Base-by-base conservation (phyloP, 2,329 filamentous ascomycete species). In the Dothistroma septosporum region DNA sequence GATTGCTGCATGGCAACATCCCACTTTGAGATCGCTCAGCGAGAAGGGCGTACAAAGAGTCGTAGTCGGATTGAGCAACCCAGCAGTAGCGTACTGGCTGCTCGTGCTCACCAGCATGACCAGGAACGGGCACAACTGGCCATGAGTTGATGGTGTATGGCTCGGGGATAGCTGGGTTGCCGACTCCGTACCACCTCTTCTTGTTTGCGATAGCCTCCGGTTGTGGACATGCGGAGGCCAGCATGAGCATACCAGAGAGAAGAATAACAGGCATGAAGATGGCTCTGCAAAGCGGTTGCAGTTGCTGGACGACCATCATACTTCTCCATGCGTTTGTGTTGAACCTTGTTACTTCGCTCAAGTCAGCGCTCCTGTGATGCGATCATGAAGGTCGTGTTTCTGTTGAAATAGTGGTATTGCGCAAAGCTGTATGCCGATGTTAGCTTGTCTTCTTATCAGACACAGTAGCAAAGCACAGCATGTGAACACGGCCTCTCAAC, bases 21-120 rank as follows among this genome's bases (percentile, higher is more conserved):
- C 52, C 52, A 54, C 16, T 54, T 54, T n/a, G 21, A 21, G 14
- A 54, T 41, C 32, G 52, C 52, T 54, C 31, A 4, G 31, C 32
- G 52, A 54, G 52, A 7, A 54, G 33, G n/a, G 31, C 37, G 6
- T 54, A 32, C 9, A 54, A 32, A n/a, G n/a, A 22, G 16, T 54
- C 31, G 21, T 54, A 37, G 52, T 41, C 32, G 52, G 52, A 54
- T 22, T 41, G 11, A 21, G n/a, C 22, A n/a, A 54, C 52, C 52
- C 52, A 54, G 52, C 52, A 54, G 16, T 41, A 54, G 31, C 52
- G 52, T 8, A 54, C 52, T 41, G 52, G 52, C n/a, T 54, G 52
- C 4, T 37, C 31, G 12, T 22, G 19, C 31, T 54, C 52, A 5
- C 31, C n/a, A 44, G 41, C 14, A 16, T 44, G 41, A 19, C 41